Percentiles rank a stretch among this genome's conserved stretches.
Evolutionary conservation across 1,284 basidiomycete species (phyloP).

Genomic region (Papiliotrema terrestris): DNA sequence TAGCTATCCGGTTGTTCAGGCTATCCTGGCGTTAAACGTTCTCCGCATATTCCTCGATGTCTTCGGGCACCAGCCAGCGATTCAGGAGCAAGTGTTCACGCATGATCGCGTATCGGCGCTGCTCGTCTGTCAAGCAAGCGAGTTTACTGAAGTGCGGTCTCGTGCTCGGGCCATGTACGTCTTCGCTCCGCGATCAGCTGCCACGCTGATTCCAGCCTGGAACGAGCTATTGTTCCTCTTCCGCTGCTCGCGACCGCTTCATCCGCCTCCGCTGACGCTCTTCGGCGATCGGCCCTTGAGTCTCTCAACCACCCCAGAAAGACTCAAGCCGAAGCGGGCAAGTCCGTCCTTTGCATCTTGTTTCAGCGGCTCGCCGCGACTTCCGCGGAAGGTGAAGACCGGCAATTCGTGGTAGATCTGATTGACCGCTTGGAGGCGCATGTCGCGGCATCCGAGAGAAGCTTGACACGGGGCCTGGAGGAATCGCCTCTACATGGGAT

Average conservation of each 20-base stretch:
- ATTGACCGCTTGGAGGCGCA: constrained; percentile 27
- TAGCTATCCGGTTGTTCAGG: constrained; percentile 26
- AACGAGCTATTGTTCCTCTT: constrained; percentile 30
- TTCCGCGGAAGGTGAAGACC: constrained; percentile 1
- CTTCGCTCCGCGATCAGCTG: neutral
- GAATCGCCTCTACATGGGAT: constrained; percentile 42
- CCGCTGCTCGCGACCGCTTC: constrained; percentile 32
- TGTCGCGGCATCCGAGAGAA: constrained; percentile 25
- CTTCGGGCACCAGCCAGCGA: constrained; percentile 13
- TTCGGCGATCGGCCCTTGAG: constrained; percentile 25
- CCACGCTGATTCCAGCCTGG: constrained; percentile 24
- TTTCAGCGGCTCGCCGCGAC: constrained; percentile 26
- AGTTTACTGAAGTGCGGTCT: constrained; percentile 41
- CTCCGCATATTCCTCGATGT: constrained; percentile 32
- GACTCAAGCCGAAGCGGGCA: constrained; percentile 47
- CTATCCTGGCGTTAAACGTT: constrained; percentile 29
- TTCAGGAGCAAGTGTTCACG: constrained; percentile 26
- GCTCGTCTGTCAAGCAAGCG: constrained; percentile 42
- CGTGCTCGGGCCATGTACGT: constrained; percentile 41
- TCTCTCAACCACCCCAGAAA: constrained; percentile 41
- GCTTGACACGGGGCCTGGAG: constrained; percentile 34
- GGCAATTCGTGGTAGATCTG: constrained; percentile 25
- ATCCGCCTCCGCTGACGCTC: constrained; percentile 7
- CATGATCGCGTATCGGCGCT: constrained; percentile 31
- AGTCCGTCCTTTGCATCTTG: constrained; percentile 36